A percentile compares a stretch with the other conserved stretches of the same genome.
phyloP scores from a whole-genome alignment of 2,329 filamentous ascomycete genomes.

The Ceratocystis variospora region DNA sequence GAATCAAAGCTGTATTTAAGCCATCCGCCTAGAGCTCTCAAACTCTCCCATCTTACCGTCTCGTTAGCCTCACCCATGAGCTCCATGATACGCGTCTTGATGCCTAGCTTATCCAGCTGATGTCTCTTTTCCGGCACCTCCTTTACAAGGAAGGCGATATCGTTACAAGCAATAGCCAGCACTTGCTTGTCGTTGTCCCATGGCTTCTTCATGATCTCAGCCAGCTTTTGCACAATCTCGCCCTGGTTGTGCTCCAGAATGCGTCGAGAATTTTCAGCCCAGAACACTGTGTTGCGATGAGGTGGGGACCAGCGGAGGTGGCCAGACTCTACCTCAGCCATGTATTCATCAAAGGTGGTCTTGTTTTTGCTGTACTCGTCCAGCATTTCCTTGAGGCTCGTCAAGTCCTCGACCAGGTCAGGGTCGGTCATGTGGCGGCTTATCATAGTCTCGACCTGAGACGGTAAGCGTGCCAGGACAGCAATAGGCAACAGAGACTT shows the following conservation, averaged over 20 bases:
- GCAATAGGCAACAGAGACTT: slow-evolving; percentile 69
- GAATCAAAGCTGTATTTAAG: slow-evolving; percentile 49
- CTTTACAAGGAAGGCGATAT: slow-evolving; percentile 76
- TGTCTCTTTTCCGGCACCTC: slow-evolving; percentile 74
- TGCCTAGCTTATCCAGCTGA: slow-evolving; percentile 65
- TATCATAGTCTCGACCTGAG: slow-evolving; percentile 48
- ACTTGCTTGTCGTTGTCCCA: slow-evolving; percentile 78
- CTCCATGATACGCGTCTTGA: slow-evolving; percentile 84
- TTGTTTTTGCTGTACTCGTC: slow-evolving; percentile 57
- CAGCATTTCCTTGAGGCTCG: slow-evolving; percentile 46
- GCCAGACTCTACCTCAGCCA: slow-evolving; percentile 70
- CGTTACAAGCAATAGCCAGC: slow-evolving; percentile 82
- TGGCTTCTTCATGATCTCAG: slow-evolving; percentile 62
- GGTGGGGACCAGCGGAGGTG: slow-evolving; percentile 88
- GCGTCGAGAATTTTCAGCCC: slow-evolving; percentile 77
- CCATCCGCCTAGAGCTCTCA: slow-evolving; percentile 62
- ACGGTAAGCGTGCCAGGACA: slow-evolving; percentile 68
- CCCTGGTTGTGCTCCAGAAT: slow-evolving; percentile 76
- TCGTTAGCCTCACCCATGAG: slow-evolving; percentile 84
- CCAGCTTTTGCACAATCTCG: slow-evolving; percentile 62
- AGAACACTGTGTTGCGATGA: slow-evolving; percentile 75
- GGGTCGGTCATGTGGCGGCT: slow-evolving; percentile 50
- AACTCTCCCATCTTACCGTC: slow-evolving; percentile 80
- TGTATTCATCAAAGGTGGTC: slow-evolving; percentile 77
- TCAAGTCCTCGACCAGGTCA: slow-evolving; percentile 49